Base-by-base conservation (phyloP, 306 rosid genomes). In the Datisca glomerata region DNA sequence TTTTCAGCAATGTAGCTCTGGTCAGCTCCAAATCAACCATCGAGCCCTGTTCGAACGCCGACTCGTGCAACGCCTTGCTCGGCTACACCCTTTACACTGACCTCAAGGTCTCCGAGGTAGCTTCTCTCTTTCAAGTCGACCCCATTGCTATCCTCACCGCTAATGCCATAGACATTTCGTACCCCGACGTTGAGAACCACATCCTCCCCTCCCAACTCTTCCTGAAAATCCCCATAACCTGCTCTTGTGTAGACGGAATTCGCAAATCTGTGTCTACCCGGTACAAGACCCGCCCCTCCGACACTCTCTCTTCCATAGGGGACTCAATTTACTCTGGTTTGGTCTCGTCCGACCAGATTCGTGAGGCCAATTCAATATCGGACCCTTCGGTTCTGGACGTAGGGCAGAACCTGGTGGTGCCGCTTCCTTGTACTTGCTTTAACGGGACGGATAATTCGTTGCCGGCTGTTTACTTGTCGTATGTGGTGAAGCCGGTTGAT, bases 11-110 rank as follows among this genome's bases (percentile, higher is more conserved):
- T 41, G 75, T 47, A 53, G 52, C 55, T 36, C 41, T 9, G 12
- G 68, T 62, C 36, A 46, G 53, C 66, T 69, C 72, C 0, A 91
- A 91, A 63, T 91, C 98, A 33, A 91, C 96, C 7, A 91, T 91
- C 29, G 98, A 91, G 66, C 96, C 98, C n/a, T 91, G 98, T 55
- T 53, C 92, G 0, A 91, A 78, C 92, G 66, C 81, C 2, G 86
- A 91, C 51, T 68, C 79, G 0, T 91, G 98, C 72, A 80, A 75
- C 51, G 81, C 98, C 4, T 39, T 91, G 1, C 72, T 84, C 3
- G 98, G 96, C 12, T 91, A 91, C 86, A 91, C 81, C 0, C 80
- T 91, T 18, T 91, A 80, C 84, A 84, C 98, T 1, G 93, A 91
- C 55, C 98, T 84, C 21, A 80, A 91, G 53, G 96, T 91, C 66